These are phyloP conservation scores for Capsella rubella DNA, from an alignment of 441 rosid species.

Conservation along the genomic window DNA sequence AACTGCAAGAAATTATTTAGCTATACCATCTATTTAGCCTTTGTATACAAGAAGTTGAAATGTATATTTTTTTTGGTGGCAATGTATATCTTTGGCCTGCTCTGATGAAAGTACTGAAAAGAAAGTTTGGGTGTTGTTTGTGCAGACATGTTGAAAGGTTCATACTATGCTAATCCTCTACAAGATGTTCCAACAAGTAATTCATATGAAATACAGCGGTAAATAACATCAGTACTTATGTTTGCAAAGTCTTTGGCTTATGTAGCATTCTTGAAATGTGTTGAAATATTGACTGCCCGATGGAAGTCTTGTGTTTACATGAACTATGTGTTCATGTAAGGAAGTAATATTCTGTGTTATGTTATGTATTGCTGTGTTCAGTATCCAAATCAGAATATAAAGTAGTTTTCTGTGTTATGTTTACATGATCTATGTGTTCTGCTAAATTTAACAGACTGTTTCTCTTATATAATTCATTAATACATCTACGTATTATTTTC, in stretches of 20 bases:
- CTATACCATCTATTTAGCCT: background rate
- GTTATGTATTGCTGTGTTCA: too few relatives aligned
- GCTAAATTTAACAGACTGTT: background rate
- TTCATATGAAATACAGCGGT: conserved; percentile 61
- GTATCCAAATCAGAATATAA: too few relatives aligned
- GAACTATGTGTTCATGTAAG: background rate
- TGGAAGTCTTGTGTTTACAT: background rate
- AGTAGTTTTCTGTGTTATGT: background rate
- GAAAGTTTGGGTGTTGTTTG: conserved; percentile 8
- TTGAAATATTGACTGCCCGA: conserved; percentile 11
- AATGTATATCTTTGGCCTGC: conserved; percentile 21
- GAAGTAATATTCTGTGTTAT: too few relatives aligned
- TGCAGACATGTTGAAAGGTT: conserved; percentile 85
- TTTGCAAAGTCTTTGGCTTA: conserved; percentile 31
- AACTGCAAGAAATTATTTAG: background rate
- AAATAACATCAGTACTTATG: conserved; percentile 30
- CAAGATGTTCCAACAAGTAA: conserved; percentile 79
- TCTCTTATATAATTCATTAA: conserved; percentile 1
- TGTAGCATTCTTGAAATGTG: background rate
- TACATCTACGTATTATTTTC: conserved; percentile 17
- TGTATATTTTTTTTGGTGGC: background rate
- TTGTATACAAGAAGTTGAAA: conserved; percentile 11
- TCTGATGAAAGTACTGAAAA: background rate
- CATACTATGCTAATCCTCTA: conserved; percentile 88
- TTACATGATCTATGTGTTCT: background rate